These are phyloP conservation scores for Cucurbita ficifolia DNA, from an alignment of 306 rosid genomes.

Conservation along the genomic window DNA sequence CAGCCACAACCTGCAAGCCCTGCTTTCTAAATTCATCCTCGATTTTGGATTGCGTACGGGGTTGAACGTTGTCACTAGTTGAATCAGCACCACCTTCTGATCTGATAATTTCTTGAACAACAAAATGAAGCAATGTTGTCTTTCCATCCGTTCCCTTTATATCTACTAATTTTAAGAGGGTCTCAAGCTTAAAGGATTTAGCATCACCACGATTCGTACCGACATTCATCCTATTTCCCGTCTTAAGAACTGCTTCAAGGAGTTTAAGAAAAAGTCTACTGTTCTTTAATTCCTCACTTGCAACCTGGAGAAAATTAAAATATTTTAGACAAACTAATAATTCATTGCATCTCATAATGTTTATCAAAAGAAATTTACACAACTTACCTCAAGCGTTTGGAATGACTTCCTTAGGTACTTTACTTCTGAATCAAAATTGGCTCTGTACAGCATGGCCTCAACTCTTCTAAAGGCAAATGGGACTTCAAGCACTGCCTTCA, in stretches of 20 bases:
- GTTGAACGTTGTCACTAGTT: conserved; percentile 30
- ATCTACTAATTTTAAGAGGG: conserved; percentile 82
- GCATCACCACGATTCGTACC: conserved; percentile 98
- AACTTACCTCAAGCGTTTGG: conserved; percentile 71
- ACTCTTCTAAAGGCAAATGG: conserved; percentile 90
- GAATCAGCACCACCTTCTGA: conserved; percentile 65
- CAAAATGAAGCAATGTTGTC: conserved; percentile 92
- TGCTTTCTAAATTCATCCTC: conserved; percentile 68
- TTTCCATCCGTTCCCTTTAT: conserved; percentile 97
- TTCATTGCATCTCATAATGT: not conserved
- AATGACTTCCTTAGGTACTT: conserved; percentile 77
- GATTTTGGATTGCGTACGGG: conserved; percentile 24
- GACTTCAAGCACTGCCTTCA: conserved; percentile 75
- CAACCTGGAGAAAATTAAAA: conserved; percentile 43
- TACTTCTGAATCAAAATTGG: conserved; percentile 85
- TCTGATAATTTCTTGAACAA: conserved; percentile 94
- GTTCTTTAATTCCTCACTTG: conserved; percentile 76
- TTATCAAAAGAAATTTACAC: not conserved
- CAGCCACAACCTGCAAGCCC: conserved; percentile 81
- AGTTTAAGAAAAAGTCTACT: conserved; percentile 87
- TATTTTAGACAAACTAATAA: conserved; percentile 9
- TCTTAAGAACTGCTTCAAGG: conserved; percentile 94
- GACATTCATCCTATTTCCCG: conserved; percentile 97
- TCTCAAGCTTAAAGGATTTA: conserved; percentile 80
- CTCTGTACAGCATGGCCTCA: conserved; percentile 95